Conservation (phyloP, 2,329 filamentous ascomycete species). For the Curvularia sp. region DNA sequence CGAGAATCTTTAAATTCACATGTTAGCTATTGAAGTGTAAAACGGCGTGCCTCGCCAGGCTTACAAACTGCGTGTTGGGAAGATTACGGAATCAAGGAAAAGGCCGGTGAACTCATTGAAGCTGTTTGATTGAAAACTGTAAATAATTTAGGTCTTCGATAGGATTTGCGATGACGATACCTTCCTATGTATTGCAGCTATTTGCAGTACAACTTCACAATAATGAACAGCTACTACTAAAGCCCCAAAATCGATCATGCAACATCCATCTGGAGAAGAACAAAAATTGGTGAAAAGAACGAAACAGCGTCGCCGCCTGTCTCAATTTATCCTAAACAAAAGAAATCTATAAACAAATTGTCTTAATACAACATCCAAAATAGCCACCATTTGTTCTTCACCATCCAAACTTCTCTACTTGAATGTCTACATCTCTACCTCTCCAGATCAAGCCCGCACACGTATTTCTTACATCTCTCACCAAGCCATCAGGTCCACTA, state of each 20-base stretch:
- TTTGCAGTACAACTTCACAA: neutral
- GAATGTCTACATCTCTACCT: slow-evolving; percentile 60
- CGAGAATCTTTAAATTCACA: no score
- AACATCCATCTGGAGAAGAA: neutral
- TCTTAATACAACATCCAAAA: neutral
- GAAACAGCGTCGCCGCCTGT: neutral
- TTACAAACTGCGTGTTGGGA: no score
- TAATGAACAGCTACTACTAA: no score
- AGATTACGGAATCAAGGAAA: no score
- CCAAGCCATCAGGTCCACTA: slow-evolving; percentile 68
- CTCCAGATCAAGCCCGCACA: slow-evolving; percentile 59
- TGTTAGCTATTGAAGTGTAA: no score
- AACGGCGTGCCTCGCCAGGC: no score
- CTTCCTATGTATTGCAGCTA: no score
- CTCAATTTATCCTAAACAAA: neutral
- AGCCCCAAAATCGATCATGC: no score
- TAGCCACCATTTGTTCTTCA: slow-evolving; percentile 35
- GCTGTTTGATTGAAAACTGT: no score
- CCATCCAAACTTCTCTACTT: slow-evolving; percentile 74
- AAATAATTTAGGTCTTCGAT: no score
- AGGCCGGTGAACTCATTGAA: no score
- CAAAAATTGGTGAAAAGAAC: neutral
- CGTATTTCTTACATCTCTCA: slow-evolving; percentile 65
- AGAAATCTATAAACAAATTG: neutral
- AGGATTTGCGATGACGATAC: no score